Evolutionary conservation across 768 basidiomycete species (phyloP).

Genomic region (Trametes meyenii): DNA sequence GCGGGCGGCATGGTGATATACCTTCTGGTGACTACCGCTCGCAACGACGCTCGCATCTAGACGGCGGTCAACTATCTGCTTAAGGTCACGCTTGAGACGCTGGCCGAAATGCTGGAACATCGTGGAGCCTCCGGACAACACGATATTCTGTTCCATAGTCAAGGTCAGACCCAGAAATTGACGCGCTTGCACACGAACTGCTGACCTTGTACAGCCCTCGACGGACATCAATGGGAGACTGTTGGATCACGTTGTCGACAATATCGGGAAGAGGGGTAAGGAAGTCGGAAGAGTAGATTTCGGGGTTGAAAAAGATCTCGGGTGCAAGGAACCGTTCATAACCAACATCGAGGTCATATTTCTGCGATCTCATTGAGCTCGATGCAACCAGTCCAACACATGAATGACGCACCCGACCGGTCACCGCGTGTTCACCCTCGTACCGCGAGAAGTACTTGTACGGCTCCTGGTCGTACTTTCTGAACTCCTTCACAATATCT

Average conservation of each 20-base stretch:
- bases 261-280: constrained; percentile 94
- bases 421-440: constrained; percentile 92
- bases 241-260: constrained; percentile 94
- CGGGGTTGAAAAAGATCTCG: constrained; percentile 99
- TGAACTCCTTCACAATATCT: constrained; percentile 98
- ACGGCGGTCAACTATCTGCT: constrained; percentile 89
- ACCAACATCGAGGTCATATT: constrained; percentile 93
- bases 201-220: constrained; percentile 92
- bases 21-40: constrained; percentile 77
- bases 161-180: not conserved
- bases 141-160: constrained; percentile 91
- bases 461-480: constrained; percentile 96
- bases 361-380: constrained; percentile 38
- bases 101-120: constrained; percentile 99
- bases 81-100: constrained; percentile 92
- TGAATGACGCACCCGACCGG: constrained; percentile 68
- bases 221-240: constrained; percentile 95
- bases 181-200: not conserved
- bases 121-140: constrained; percentile 94
- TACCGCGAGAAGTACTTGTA: constrained; percentile 93
- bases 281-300: constrained; percentile 97
- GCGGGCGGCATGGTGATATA: constrained; percentile 37
- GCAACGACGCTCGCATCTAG: constrained; percentile 75
- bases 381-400: not conserved
- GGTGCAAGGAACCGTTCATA: constrained; percentile 99